These are phyloP conservation scores for Tuber indicum DNA, from an alignment of 495 filamentous ascomycete species.

Conservation along the genomic window DNA sequence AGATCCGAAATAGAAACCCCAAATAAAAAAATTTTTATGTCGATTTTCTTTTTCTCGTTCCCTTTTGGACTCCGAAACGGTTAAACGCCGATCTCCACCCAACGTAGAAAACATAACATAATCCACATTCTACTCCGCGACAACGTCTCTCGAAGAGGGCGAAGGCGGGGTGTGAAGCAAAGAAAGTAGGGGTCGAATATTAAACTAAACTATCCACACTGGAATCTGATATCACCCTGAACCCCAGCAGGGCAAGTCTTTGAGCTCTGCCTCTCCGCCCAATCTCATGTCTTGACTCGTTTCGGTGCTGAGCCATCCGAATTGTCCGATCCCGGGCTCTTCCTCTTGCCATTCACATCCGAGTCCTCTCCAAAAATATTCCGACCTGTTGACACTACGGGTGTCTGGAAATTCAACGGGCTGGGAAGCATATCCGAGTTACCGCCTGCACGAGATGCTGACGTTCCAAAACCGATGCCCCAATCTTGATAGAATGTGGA, in stretches of 20 bases:
- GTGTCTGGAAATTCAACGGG: slow-evolving; percentile 85
- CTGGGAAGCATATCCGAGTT: slow-evolving; percentile 66
- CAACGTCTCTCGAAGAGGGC: slow-evolving; percentile 11
- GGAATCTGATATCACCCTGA: slow-evolving; percentile 24
- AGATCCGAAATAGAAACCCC: slow-evolving; percentile 7
- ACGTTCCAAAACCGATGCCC: slow-evolving; percentile 54
- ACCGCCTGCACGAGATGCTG: slow-evolving; percentile 22
- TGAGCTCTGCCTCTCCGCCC: slow-evolving; percentile 9
- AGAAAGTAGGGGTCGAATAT: slow-evolving; percentile 26
- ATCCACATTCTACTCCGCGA: slow-evolving; percentile 3
- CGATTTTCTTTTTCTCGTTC: background rate
- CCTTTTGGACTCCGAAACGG: slow-evolving; percentile 14
- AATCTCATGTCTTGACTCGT: slow-evolving; percentile 42
- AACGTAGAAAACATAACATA: slow-evolving; percentile 36
- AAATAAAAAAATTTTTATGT: background rate
- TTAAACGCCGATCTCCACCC: slow-evolving; percentile 39
- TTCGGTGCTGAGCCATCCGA: slow-evolving; percentile 40
- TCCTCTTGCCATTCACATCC: slow-evolving; percentile 45
- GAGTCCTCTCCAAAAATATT: slow-evolving; percentile 45
- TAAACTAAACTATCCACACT: slow-evolving; percentile 34
- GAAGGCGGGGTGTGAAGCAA: slow-evolving; percentile 13
- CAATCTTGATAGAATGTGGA: slow-evolving; percentile 90
- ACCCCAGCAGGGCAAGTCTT: slow-evolving; percentile 26
- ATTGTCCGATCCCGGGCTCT: slow-evolving; percentile 42
- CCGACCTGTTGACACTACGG: slow-evolving; percentile 56